phyloP scores from a whole-genome alignment of 2,329 filamentous ascomycete genomes.

The Parastagonospora nodorum region DNA sequence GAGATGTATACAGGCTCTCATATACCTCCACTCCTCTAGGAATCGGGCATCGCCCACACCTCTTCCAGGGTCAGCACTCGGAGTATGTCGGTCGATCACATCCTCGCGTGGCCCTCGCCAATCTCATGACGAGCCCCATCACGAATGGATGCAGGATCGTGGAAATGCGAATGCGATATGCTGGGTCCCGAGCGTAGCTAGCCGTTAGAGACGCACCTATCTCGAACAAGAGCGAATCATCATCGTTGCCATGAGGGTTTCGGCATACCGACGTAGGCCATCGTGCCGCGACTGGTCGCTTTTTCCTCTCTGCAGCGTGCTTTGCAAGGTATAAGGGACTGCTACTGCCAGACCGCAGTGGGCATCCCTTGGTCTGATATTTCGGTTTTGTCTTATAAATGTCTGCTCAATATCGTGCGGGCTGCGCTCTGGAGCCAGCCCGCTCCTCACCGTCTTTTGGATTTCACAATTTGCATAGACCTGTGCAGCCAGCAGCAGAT shows the following conservation, averaged over 20 bases:
- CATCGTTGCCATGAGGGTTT: neutral
- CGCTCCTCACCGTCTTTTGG: slow-evolving; percentile 1
- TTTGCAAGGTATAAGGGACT: slow-evolving; percentile 2
- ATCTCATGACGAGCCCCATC: neutral
- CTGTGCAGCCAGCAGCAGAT: slow-evolving; percentile 6
- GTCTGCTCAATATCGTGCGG: neutral
- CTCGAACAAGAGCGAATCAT: neutral
- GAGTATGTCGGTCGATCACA: neutral
- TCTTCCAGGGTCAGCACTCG: neutral
- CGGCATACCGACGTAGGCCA: neutral
- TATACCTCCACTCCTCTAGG: neutral
- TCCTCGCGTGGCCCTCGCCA: slow-evolving; percentile 1
- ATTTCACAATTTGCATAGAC: neutral
- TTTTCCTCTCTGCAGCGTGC: neutral
- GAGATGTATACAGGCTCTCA: neutral
- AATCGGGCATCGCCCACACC: too few relatives aligned
- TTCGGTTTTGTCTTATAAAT: slow-evolving; percentile 1
- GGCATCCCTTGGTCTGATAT: neutral
- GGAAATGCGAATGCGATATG: neutral
- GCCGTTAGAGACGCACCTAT: neutral
- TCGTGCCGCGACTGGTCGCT: slow-evolving; percentile 1
- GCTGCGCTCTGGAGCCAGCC: neutral
- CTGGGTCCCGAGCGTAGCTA: neutral
- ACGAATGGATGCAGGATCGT: slow-evolving; percentile 1
- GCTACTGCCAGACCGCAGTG: neutral